These are phyloP conservation scores for Gloeopeniophorella convolvens DNA, from an alignment of 768 basidiomycete genomes.

Conservation along the genomic window DNA sequence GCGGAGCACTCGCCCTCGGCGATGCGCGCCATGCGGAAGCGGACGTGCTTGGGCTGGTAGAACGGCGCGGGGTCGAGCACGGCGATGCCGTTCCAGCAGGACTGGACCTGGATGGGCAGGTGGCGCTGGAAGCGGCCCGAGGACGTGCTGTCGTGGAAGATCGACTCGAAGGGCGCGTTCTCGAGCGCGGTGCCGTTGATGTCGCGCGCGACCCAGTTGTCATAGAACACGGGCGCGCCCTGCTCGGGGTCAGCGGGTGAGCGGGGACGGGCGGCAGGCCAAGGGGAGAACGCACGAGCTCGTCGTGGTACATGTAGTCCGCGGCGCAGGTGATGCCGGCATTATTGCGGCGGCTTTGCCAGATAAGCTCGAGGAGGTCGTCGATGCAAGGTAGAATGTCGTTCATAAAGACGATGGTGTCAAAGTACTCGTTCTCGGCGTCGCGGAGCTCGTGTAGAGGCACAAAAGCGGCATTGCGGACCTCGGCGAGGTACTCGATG, in stretches of 20 bases:
- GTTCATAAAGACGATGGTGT: constrained; percentile 99
- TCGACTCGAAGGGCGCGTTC: constrained; percentile 91
- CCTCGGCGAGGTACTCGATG: constrained; percentile 99
- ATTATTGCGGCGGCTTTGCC: constrained; percentile 88
- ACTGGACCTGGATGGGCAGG: constrained; percentile 92
- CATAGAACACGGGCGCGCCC: constrained; percentile 92
- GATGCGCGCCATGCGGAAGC: constrained; percentile 93
- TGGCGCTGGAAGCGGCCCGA: constrained; percentile 83
- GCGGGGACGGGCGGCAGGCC: not conserved
- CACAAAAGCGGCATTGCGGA: constrained; percentile 96
- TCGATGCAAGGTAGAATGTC: constrained; percentile 97
- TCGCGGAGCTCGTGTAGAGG: constrained; percentile 93
- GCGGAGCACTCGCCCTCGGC: constrained; percentile 90
- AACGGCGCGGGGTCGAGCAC: constrained; percentile 94
- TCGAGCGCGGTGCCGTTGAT: constrained; percentile 98
- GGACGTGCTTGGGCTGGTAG: constrained; percentile 84
- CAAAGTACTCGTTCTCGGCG: constrained; percentile 88
- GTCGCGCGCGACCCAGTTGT: constrained; percentile 97
- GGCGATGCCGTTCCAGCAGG: constrained; percentile 98
- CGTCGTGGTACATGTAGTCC: constrained; percentile 99
- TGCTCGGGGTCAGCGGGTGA: constrained; percentile 20
- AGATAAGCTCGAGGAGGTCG: constrained; percentile 95
- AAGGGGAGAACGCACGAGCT: constrained; percentile 55
- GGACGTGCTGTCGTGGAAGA: constrained; percentile 82
- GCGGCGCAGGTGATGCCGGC: constrained; percentile 98